phyloP scores from a whole-genome alignment of 768 basidiomycete genomes.

The Mycena vulgaris region DNA sequence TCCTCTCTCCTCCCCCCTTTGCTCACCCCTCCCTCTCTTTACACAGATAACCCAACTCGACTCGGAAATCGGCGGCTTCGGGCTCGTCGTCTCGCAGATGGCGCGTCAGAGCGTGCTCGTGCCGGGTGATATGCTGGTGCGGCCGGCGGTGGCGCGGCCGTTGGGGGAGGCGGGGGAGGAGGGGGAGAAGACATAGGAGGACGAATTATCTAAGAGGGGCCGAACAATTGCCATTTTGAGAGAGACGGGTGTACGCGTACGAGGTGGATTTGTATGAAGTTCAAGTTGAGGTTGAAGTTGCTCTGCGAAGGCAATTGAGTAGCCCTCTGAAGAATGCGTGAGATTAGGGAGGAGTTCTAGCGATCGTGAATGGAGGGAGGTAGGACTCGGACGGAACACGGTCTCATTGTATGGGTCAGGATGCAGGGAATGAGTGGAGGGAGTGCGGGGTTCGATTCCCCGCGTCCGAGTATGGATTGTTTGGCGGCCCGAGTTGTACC shows the following conservation, averaged over 20 bases:
- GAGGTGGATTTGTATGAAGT: too few relatives aligned
- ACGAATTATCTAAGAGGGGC: too few relatives aligned
- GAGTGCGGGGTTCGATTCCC: background rate
- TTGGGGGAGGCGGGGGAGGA: conserved; percentile 3
- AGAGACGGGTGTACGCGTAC: too few relatives aligned
- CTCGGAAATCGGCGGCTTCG: conserved; percentile 32
- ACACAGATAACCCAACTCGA: conserved; percentile 33
- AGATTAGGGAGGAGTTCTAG: too few relatives aligned
- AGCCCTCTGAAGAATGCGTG: too few relatives aligned
- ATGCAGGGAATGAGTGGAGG: background rate
- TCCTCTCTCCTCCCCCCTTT: too few relatives aligned
- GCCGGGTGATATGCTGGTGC: conserved; percentile 18
- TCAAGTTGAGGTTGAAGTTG: too few relatives aligned
- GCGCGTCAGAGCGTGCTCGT: conserved; percentile 34
- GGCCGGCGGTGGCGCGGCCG: conserved; percentile 27
- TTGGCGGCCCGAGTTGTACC: too few relatives aligned
- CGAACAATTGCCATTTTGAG: background rate
- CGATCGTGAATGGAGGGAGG: background rate
- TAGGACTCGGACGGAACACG: background rate
- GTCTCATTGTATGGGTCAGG: background rate
- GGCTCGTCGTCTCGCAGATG: conserved; percentile 35
- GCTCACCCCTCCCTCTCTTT: background rate
- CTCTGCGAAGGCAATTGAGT: too few relatives aligned
- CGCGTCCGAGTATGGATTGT: too few relatives aligned
- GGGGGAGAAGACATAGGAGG: too few relatives aligned